A percentile compares a stretch with the other conserved stretches of the same genome.
phyloP scores from a whole-genome alignment of 495 filamentous ascomycete genomes.

The Podospora pseudocomata region DNA sequence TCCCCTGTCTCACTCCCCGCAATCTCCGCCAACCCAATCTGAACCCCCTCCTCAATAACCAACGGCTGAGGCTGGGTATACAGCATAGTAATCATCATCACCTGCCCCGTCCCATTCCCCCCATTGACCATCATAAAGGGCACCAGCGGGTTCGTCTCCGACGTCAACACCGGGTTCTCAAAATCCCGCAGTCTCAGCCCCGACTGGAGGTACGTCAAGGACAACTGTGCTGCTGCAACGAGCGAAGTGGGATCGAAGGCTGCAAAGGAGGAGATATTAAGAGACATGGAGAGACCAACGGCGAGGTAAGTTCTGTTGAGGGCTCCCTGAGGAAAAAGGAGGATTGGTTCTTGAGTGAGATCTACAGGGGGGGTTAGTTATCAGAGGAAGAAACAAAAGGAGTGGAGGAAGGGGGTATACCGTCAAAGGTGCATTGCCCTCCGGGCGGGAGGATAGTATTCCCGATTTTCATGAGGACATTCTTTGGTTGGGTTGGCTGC shows the following conservation, averaged over 20 bases:
- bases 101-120: not conserved
- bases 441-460: slow-evolving; percentile 16
- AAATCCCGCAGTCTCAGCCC: slow-evolving; percentile 3
- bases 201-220: slow-evolving; percentile 20
- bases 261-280: slow-evolving; percentile 17
- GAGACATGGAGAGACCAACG: slow-evolving; percentile 13
- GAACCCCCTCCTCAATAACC: slow-evolving; percentile 14
- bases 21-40: slow-evolving; percentile 14
- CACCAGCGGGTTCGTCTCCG: slow-evolving; percentile 21
- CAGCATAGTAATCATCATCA: slow-evolving; percentile 20
- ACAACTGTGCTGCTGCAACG: slow-evolving; percentile 10
- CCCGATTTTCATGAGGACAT: slow-evolving; percentile 1
- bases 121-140: slow-evolving; percentile 15
- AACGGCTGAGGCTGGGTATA: slow-evolving; percentile 24
- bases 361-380: slow-evolving; percentile 5
- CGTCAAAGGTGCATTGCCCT: slow-evolving; percentile 15
- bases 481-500: not conserved
- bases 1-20: not conserved
- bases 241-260: slow-evolving; percentile 10
- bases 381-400: not conserved
- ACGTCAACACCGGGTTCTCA: slow-evolving; percentile 11
- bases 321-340: slow-evolving; percentile 15
- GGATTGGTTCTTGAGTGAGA: slow-evolving; percentile 15
- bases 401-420: slow-evolving; percentile 6
- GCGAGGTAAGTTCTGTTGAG: slow-evolving; percentile 23